Evolutionary conservation across 78 protist species (phyloP).

Genomic region (Polysphondylium violaceum): DNA sequence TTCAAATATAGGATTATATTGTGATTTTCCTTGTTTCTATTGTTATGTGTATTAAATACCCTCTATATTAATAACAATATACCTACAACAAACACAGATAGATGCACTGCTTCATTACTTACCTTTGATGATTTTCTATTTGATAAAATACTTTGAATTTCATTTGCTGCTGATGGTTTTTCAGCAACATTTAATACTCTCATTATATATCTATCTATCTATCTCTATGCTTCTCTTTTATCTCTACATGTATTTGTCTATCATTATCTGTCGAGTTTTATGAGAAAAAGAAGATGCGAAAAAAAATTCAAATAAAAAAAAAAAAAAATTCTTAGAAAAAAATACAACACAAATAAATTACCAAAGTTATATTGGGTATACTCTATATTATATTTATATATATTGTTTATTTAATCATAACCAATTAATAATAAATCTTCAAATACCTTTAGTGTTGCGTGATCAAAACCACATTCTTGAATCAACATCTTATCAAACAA

Average conservation of each 20-base stretch:
- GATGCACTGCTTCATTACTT: too few relatives aligned
- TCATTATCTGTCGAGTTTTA: not conserved
- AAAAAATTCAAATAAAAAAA: not conserved
- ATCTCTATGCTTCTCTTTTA: not conserved
- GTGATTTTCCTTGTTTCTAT: slow-evolving; percentile 77
- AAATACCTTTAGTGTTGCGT: slow-evolving; percentile 58
- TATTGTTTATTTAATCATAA: slow-evolving; percentile 15
- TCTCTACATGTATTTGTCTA: not conserved
- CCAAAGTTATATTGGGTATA: not conserved
- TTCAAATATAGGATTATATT: slow-evolving; percentile 78
- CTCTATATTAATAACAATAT: not conserved
- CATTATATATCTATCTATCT: not conserved
- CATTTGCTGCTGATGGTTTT: slow-evolving; percentile 98
- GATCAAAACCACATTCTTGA: slow-evolving; percentile 34
- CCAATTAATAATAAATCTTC: slow-evolving; percentile 45
- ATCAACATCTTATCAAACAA: too few relatives aligned
- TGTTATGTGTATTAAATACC: not conserved
- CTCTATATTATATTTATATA: not conserved
- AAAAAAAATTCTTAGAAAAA: slow-evolving; percentile 7
- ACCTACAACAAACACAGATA: too few relatives aligned
- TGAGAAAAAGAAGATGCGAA: not conserved
- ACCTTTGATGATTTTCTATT: slow-evolving; percentile 26
- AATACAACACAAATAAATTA: not conserved
- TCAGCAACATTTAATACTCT: slow-evolving; percentile 96
- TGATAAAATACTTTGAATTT: slow-evolving; percentile 87